Conservation (phyloP, 163 green algal species). For the Chlorella variabilis region DNA sequence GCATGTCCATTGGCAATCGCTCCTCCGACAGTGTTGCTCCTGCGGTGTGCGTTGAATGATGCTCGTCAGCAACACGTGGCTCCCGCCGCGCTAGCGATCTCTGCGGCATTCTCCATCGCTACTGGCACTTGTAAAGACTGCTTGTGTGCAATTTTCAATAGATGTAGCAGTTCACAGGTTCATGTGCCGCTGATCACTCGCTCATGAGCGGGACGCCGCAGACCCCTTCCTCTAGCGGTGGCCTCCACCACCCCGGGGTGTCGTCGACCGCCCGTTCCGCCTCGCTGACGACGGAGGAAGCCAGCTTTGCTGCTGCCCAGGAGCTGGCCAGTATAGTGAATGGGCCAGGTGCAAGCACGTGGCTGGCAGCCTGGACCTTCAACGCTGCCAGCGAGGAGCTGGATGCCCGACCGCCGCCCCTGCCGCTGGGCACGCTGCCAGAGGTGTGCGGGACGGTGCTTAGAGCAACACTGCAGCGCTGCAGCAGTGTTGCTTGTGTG, state of each 20-base stretch:
- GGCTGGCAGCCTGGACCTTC: constrained; percentile 26
- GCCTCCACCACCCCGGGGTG: neutral
- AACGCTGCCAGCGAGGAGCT: neutral
- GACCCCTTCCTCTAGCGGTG: neutral
- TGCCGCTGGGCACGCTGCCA: constrained; percentile 47
- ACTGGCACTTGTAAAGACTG: no score
- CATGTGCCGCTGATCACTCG: no score
- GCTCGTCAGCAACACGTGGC: no score
- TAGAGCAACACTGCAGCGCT: neutral
- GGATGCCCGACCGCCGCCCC: constrained; percentile 26
- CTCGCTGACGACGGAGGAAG: constrained; percentile 11
- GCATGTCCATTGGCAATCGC: no score
- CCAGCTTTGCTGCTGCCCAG: constrained; percentile 15
- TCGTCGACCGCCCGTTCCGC: neutral
- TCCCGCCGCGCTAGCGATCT: no score
- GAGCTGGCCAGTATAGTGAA: constrained; percentile 33
- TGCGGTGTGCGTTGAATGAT: no score
- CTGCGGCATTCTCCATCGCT: no score
- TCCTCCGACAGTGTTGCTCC: no score
- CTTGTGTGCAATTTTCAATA: no score
- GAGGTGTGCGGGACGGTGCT: constrained; percentile 34
- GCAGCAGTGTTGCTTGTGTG: neutral
- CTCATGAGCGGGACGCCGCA: no score
- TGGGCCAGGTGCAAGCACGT: neutral
- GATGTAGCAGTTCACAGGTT: no score